phyloP scores from a whole-genome alignment of 768 basidiomycete species.

The Macrolepiota fuliginosa region DNA sequence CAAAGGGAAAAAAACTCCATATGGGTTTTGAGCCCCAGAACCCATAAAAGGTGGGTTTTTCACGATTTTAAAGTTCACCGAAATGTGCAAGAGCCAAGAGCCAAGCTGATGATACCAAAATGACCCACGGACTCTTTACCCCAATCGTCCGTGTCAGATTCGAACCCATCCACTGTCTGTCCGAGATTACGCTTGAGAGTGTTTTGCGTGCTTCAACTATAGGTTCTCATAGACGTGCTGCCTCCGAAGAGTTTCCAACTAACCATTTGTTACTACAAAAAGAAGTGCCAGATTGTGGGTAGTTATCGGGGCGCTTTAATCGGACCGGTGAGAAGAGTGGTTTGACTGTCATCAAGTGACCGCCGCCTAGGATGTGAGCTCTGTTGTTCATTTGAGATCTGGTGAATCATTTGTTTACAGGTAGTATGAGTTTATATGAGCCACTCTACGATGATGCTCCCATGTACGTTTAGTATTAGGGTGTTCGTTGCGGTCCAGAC shows the following conservation, averaged over 20 bases:
- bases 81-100: background rate
- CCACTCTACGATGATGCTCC: background rate
- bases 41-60: background rate
- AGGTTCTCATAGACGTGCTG: background rate
- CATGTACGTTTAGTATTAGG: too few relatives aligned
- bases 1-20: background rate
- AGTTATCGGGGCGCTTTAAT: background rate
- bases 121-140: background rate
- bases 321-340: background rate
- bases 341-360: too few relatives aligned
- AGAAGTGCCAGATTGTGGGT: background rate
- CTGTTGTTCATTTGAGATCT: too few relatives aligned
- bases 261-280: background rate
- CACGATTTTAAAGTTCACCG: background rate
- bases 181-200: background rate
- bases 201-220: background rate
- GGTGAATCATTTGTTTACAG: too few relatives aligned
- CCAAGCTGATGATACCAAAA: background rate
- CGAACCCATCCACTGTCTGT: background rate
- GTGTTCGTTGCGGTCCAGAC: background rate
- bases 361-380: too few relatives aligned
- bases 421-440: background rate
- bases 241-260: background rate
- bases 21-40: background rate
- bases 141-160: background rate